phyloP scores from a whole-genome alignment of 1,284 basidiomycete species.

The Macrocystidia cucumis region DNA sequence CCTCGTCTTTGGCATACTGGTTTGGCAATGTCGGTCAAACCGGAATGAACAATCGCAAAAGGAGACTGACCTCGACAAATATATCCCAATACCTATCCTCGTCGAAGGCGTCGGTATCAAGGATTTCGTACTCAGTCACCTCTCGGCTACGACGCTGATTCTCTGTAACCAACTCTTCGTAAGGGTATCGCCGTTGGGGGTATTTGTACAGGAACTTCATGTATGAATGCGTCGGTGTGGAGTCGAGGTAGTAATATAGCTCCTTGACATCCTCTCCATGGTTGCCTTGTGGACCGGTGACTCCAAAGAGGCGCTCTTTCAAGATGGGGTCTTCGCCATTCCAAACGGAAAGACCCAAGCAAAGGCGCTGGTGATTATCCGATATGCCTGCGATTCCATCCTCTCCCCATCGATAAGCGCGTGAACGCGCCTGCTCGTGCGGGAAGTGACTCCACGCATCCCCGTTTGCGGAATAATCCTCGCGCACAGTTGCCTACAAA shows the following conservation, averaged over 20 bases:
- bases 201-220: constrained; percentile 99
- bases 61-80: constrained; percentile 74
- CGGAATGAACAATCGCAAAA: constrained; percentile 6
- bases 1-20: constrained; percentile 96
- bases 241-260: constrained; percentile 97
- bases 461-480: constrained; percentile 95
- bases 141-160: constrained; percentile 79
- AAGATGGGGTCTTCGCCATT: constrained; percentile 93
- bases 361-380: constrained; percentile 93
- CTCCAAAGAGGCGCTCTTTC: constrained; percentile 93
- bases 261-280: constrained; percentile 99
- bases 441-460: constrained; percentile 98
- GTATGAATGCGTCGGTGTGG: constrained; percentile 97
- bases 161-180: constrained; percentile 88
- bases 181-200: constrained; percentile 87
- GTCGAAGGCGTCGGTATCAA: constrained; percentile 90
- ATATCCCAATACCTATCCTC: constrained; percentile 98
- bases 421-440: constrained; percentile 89
- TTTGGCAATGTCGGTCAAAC: constrained; percentile 8
- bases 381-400: constrained; percentile 95
- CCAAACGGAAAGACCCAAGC: constrained; percentile 89
- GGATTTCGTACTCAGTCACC: constrained; percentile 87
- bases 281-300: constrained; percentile 95
- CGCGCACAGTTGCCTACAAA: constrained; percentile 86
- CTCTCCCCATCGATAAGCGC: constrained; percentile 97